phyloP scores from a whole-genome alignment of 164 flowering plant species.

The Tetrastigma voinierianum region DNA sequence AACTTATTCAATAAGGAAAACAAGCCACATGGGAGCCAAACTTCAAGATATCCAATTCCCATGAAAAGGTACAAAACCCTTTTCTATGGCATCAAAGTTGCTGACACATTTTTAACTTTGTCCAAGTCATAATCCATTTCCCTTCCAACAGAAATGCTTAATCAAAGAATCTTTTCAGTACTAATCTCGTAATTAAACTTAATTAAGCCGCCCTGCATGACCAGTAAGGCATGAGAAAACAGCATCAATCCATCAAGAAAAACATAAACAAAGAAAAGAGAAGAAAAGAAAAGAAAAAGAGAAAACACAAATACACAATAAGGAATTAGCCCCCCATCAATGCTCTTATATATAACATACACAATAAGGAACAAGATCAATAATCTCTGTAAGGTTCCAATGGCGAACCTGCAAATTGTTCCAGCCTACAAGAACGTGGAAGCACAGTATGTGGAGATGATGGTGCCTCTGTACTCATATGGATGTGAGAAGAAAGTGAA shows the following conservation, averaged over 20 bases:
- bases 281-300: no score
- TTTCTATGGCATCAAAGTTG: conserved; percentile 10
- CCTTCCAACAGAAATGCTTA: conserved; percentile 1
- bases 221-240: background rate
- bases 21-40: conserved; percentile 21
- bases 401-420: conserved; percentile 68
- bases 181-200: background rate
- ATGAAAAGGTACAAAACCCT: conserved; percentile 8
- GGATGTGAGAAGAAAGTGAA: conserved; percentile 84
- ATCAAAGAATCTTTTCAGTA: conserved; percentile 1
- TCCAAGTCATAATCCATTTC: conserved; percentile 8
- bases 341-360: background rate
- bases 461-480: conserved; percentile 79
- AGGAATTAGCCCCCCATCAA: no score
- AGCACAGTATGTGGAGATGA: conserved; percentile 91
- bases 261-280: no score
- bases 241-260: background rate
- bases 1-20: conserved; percentile 12
- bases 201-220: background rate
- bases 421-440: conserved; percentile 63
- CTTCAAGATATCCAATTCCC: background rate
- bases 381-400: conserved; percentile 7
- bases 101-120: conserved; percentile 20
- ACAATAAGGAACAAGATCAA: background rate
- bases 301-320: no score